Percentiles rank a stretch among this genome's conserved stretches.
Conservation (phyloP, 805 yeast species). For the Metschnikowia orientalis region DNA sequence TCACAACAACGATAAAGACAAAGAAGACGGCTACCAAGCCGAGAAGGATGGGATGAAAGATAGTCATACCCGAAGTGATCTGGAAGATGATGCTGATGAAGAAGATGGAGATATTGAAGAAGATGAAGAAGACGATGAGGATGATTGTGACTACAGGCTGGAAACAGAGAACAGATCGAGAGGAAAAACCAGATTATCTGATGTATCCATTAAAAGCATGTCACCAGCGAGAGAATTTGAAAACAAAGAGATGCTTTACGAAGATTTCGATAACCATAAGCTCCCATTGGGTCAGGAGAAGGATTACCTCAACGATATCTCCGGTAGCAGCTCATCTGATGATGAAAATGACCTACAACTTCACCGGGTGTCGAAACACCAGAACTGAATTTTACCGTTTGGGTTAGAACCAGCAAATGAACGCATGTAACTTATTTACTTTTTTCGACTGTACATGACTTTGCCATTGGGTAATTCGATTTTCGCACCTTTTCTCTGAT, state of each 20-base stretch:
- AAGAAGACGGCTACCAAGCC: conserved; percentile 1
- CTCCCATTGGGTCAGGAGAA: conserved; percentile 21
- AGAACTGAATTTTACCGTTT: conserved; percentile 14
- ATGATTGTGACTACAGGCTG: conserved; percentile 16
- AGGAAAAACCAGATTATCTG: conserved; percentile 14
- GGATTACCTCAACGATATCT: conserved; percentile 34
- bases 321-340: conserved; percentile 44
- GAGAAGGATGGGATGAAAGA: conserved; percentile 4
- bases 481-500: conserved; percentile 35
- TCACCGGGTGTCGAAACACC: conserved; percentile 40
- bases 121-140: conserved; percentile 22
- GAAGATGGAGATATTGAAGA: conserved; percentile 10
- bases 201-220: conserved; percentile 27
- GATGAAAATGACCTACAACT: conserved; percentile 35
- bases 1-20: conserved; percentile 8
- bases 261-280: conserved; percentile 23
- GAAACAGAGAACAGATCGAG: conserved; percentile 3
- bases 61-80: conserved; percentile 7
- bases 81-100: conserved; percentile 1
- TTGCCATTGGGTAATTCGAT: conserved; percentile 59
- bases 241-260: conserved; percentile 20
- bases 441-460: conserved; percentile 35
- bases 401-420: not conserved
- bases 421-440: conserved; percentile 7
- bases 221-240: conserved; percentile 25